Percentiles rank a stretch among this genome's conserved stretches.
These are phyloP conservation scores for Colletotrichum sp. DNA, from an alignment of 2,329 filamentous ascomycete genomes.

Conservation along the genomic window DNA sequence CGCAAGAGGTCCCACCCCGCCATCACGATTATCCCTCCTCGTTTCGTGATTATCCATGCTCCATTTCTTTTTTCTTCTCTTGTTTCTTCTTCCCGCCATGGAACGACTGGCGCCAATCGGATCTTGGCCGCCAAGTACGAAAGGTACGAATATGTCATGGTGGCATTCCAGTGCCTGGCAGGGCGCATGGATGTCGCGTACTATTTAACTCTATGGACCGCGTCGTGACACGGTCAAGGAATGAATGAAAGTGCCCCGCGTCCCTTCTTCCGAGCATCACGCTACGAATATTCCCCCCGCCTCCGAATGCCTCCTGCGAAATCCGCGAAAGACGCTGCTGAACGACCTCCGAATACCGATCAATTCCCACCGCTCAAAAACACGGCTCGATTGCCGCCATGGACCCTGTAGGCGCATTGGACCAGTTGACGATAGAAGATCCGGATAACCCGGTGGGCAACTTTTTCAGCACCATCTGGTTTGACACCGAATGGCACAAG, in stretches of 20 bases:
- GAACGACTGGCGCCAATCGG: too few species aligned
- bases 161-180: not conserved
- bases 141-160: not conserved
- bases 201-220: not conserved
- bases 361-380: not conserved
- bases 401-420: not conserved
- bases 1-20: not conserved
- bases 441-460: not conserved
- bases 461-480: not conserved
- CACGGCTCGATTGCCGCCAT: not conserved
- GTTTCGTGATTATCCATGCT: not conserved
- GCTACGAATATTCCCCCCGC: too few species aligned
- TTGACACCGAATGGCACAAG: not conserved
- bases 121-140: too few species aligned
- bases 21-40: not conserved
- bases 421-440: not conserved
- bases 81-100: too few species aligned
- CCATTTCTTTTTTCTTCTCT: not conserved
- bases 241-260: not conserved
- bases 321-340: not conserved
- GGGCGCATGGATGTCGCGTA: not conserved
- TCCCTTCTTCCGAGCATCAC: not conserved
- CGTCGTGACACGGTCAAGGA: not conserved
- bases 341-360: not conserved
- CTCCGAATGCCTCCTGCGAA: not conserved